Percentiles rank a stretch among this genome's conserved stretches.
Evolutionary conservation across 2,329 filamentous ascomycete species (phyloP).

Genomic region (Xylaria multiplex): DNA sequence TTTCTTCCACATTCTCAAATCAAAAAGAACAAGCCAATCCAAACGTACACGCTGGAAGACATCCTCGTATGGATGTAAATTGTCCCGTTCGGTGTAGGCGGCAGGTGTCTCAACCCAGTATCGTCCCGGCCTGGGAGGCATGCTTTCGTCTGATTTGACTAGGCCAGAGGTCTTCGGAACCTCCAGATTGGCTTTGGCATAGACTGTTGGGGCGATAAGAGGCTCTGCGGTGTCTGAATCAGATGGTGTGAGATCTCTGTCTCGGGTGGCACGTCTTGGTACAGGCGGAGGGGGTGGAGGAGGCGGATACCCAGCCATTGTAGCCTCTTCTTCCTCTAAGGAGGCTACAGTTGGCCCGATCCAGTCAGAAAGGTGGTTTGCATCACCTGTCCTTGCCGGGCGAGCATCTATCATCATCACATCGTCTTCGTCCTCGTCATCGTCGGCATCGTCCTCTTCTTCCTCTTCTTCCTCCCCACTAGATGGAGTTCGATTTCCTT

Average conservation of each 20-base stretch:
- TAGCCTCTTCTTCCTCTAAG: conserved; percentile 79
- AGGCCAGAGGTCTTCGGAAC: conserved; percentile 84
- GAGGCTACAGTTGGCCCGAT: conserved; percentile 67
- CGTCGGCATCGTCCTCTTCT: conserved; percentile 53
- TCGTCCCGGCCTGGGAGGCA: conserved; percentile 71
- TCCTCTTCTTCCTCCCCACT: conserved; percentile 71
- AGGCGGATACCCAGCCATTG: conserved; percentile 78
- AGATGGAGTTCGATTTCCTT: conserved; percentile 49
- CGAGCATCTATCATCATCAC: conserved; percentile 67
- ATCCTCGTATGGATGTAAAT: conserved; percentile 80
- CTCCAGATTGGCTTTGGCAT: conserved; percentile 72
- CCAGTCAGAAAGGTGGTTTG: conserved; percentile 59
- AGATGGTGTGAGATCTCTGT: conserved; percentile 73
- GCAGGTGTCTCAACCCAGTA: conserved; percentile 89
- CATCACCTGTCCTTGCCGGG: conserved; percentile 56
- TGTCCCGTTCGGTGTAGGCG: conserved; percentile 70
- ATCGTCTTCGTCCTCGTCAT: conserved; percentile 69
- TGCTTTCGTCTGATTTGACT: conserved; percentile 53
- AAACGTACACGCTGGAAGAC: conserved; percentile 88
- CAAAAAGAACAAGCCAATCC: conserved; percentile 94
- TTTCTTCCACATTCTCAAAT: conserved; percentile 96
- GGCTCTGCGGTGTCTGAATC: conserved; percentile 78
- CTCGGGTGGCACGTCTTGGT: conserved; percentile 57
- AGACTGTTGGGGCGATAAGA: conserved; percentile 69
- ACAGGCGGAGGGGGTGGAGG: conserved; percentile 72